Conservation (phyloP, 129 eudicot species). For the Rutidosis leptorrhynchoides region DNA sequence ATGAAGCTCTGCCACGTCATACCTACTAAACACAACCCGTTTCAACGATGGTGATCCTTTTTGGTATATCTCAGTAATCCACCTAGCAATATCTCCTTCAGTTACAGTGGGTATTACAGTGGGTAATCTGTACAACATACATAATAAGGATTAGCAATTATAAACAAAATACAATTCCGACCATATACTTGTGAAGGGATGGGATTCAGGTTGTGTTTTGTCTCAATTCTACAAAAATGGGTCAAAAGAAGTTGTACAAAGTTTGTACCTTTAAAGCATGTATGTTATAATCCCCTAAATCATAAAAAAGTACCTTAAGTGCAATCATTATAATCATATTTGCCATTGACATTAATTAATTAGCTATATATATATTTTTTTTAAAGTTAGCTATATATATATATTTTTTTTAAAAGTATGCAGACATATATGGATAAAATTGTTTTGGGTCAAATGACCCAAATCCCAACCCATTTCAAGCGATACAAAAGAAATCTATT, state of each 20-base stretch:
- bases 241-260: not conserved
- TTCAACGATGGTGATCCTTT: conserved; percentile 37
- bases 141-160: not conserved
- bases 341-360: too few relatives aligned
- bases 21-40: conserved; percentile 53
- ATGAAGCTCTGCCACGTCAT: conserved; percentile 64
- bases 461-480: not conserved
- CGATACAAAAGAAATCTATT: not conserved
- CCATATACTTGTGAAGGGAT: not conserved
- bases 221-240: not conserved
- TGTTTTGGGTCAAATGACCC: too few relatives aligned
- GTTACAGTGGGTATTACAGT: too few relatives aligned
- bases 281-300: not conserved
- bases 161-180: not conserved
- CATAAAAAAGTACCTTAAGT: not conserved
- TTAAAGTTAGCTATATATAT: too few relatives aligned
- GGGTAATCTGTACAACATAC: conserved; percentile 57
- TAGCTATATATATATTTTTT: too few relatives aligned
- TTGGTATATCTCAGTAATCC: conserved; percentile 79
- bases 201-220: not conserved
- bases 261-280: not conserved
- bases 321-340: not conserved
- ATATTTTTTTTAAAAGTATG: too few relatives aligned
- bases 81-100: conserved; percentile 51
- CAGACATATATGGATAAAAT: too few relatives aligned